These are phyloP conservation scores for Fraxinus pennsylvanica DNA, from an alignment of 257 asterid species.

Conservation along the genomic window DNA sequence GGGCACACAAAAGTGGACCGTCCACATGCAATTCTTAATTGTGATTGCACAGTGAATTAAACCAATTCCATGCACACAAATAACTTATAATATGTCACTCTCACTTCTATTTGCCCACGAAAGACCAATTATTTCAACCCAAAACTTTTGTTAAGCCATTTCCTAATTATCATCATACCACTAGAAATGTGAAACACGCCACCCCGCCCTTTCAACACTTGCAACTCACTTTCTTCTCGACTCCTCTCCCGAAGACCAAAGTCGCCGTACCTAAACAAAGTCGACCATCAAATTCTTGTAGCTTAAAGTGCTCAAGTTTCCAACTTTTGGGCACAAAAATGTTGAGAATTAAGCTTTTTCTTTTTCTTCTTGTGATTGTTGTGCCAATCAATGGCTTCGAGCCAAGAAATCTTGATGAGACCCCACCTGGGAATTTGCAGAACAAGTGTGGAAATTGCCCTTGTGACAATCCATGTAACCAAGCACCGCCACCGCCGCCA, in stretches of 20 bases:
- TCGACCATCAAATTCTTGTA: not conserved
- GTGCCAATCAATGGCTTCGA: conserved; percentile 20
- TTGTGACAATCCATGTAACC: conserved; percentile 36
- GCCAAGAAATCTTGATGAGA: conserved; percentile 31
- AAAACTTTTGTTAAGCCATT: not conserved
- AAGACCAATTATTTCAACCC: not conserved
- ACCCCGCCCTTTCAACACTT: not conserved
- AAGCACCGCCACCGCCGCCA: conserved; percentile 6
- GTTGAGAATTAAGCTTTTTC: conserved; percentile 13
- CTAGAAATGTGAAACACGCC: not conserved
- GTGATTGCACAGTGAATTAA: not conserved
- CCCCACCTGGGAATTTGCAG: conserved; percentile 10
- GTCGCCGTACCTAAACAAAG: not conserved
- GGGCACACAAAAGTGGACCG: not conserved
- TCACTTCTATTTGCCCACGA: not conserved
- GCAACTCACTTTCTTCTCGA: not conserved
- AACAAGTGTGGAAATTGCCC: conserved; percentile 51
- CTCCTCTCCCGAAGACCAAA: not conserved
- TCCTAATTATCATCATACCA: not conserved
- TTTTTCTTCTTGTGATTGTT: conserved; percentile 19
- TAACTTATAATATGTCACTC: not conserved
- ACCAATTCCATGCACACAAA: not conserved
- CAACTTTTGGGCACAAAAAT: conserved; percentile 2
- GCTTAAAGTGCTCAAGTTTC: not conserved
- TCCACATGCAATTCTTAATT: not conserved